Conservation (phyloP, 257 asterid species). For the Linaria vulgaris region DNA sequence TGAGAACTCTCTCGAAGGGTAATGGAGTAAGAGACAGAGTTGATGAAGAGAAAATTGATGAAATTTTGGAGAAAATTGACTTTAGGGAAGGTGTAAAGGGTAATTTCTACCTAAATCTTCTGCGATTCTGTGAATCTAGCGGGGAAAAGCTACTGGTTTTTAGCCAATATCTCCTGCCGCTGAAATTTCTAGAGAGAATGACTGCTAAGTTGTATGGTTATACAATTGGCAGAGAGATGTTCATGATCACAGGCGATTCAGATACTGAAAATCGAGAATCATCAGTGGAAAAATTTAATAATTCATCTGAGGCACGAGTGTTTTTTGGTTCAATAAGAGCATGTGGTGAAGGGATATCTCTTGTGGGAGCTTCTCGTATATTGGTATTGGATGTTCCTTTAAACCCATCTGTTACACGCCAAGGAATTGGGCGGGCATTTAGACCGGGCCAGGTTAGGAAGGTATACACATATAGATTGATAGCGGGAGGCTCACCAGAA, state of each 20-base stretch:
- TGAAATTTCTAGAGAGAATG: slow-evolving; percentile 77
- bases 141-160: slow-evolving; percentile 82
- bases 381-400: slow-evolving; percentile 77
- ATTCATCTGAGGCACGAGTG: slow-evolving; percentile 74
- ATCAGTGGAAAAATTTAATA: slow-evolving; percentile 74
- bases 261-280: slow-evolving; percentile 70
- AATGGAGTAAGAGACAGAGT: slow-evolving; percentile 66
- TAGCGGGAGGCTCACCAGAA: slow-evolving; percentile 77
- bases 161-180: slow-evolving; percentile 87
- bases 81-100: slow-evolving; percentile 77
- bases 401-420: slow-evolving; percentile 95
- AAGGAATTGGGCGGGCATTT: slow-evolving; percentile 99
- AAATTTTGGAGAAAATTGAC: slow-evolving; percentile 53
- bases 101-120: slow-evolving; percentile 80
- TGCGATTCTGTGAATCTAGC: slow-evolving; percentile 76
- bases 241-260: slow-evolving; percentile 91
- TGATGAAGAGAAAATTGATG: slow-evolving; percentile 71
- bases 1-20: slow-evolving; percentile 65
- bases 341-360: slow-evolving; percentile 95
- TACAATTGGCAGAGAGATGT: slow-evolving; percentile 68
- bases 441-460: slow-evolving; percentile 91
- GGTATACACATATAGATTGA: slow-evolving; percentile 72
- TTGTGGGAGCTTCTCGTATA: slow-evolving; percentile 93
- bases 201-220: slow-evolving; percentile 72
- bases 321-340: slow-evolving; percentile 95